Evolutionary conservation across 306 rosid genomes (phyloP).

Genomic region (Prunus mongolica): DNA sequence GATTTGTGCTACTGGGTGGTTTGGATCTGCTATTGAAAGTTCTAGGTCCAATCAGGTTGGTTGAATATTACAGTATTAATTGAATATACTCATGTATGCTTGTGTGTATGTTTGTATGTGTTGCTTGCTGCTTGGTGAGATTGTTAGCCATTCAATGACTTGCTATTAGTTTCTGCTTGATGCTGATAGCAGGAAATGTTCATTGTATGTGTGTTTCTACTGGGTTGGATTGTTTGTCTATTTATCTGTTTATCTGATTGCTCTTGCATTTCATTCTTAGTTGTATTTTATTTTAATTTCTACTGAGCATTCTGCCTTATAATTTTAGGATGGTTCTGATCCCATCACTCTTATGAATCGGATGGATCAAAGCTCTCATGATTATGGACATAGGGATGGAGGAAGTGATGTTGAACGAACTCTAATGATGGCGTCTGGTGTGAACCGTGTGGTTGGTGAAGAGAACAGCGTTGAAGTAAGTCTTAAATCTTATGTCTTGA

Average conservation of each 20-base stretch:
- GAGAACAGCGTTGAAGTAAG: slow-evolving; percentile 58
- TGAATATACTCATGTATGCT: not conserved
- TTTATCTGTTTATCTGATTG: not conserved
- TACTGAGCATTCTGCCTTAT: slow-evolving; percentile 22
- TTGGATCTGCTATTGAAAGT: slow-evolving; percentile 83
- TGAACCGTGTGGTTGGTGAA: slow-evolving; percentile 24
- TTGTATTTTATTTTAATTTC: not conserved
- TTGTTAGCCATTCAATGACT: not conserved
- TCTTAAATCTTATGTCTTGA: slow-evolving; percentile 16
- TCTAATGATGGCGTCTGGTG: slow-evolving; percentile 51
- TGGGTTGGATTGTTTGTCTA: not conserved
- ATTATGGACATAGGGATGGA: slow-evolving; percentile 43
- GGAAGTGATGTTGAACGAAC: slow-evolving; percentile 61
- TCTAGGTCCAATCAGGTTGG: slow-evolving; percentile 57
- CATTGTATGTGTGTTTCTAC: not conserved
- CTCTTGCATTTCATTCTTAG: not conserved
- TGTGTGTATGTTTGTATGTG: not conserved
- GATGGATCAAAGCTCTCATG: slow-evolving; percentile 43
- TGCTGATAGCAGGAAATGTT: not conserved
- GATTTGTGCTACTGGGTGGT: slow-evolving; percentile 95
- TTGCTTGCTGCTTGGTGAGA: not conserved
- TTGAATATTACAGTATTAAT: not conserved
- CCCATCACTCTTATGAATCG: slow-evolving; percentile 33
- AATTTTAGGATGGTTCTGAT: slow-evolving; percentile 49
- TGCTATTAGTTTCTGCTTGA: not conserved